Evolutionary conservation across 495 filamentous ascomycete genomes (phyloP), one percentile per base, ranked within the genome.

Genomic region (Penicillium tannophilum): DNA sequence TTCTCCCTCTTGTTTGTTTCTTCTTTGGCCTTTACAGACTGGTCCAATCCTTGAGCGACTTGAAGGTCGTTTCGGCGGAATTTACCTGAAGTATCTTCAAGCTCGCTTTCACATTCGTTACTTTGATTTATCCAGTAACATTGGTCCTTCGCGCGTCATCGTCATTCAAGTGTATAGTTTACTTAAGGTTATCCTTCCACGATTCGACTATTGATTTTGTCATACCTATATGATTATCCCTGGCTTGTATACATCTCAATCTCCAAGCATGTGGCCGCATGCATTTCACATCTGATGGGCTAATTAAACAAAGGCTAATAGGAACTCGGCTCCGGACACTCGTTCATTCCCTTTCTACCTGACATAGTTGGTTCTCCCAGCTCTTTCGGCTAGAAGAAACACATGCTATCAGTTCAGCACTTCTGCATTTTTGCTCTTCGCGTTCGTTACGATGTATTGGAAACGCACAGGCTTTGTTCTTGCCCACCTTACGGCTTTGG

Each of bases 391-490:
- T 17, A 31, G 46, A 30, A 16, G 1, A 33, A 30, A 49, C 26
- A 16, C 26, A 46, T 46, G 44, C 11, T 30, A 9, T 3, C 3
- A 30, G 6, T 3, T 17, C 6, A 11, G 11, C 2, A 16, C 14
- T 49, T 4, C 26, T 49, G 23, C 31, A 14, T n/a, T 17, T 11
- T 30, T 11, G 16, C 17, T 31, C 36, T n/a, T 41, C 2, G 6
- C 14, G 26, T 3, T 17, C 6, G 10, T 9, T 44, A 70, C 42
- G 35, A 77, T 77, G 75, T 62, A 72, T 69, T 78, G 68, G 74
- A 63, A 56, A 55, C 61, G 54, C 54, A 54, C 60, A 48, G 58
- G 63, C 52, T 55, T 59, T 11, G 45, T 74, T 48, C 58, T 74
- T 58, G 63, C 63, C n/a, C 56, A 76, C 24, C 63, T 76, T 14